Base-by-base conservation (phyloP, 768 basidiomycete genomes). In the Tubosaeta brunneosetosa region DNA sequence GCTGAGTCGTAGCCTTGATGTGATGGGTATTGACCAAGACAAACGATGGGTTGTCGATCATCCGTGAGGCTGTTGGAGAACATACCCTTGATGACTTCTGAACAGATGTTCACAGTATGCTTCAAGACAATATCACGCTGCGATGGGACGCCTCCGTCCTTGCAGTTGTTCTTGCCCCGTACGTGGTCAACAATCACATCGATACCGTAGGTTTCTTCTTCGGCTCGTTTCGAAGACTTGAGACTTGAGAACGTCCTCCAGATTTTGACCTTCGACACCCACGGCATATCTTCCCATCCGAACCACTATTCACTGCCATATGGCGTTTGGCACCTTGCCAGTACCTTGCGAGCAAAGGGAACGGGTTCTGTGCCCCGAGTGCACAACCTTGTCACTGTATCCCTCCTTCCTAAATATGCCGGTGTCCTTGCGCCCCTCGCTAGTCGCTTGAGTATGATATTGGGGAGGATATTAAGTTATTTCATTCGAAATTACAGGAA, bases 241-340 rank as follows among this genome's bases (percentile, higher is more conserved):
- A n/a, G 9, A 51, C 31, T 47, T 47, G 19, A 45, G 34, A 13
- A 26, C 36, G 10, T 49, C 32, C 26, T 52, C 27, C 59, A 94
- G 91, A 83, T 95, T 44, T 73, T 97, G 44, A 94, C 92, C 0
- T 97, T 95, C 63, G 94, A 97, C 67, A 52, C 71, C 0, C 58
- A 61, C 2, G 94, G 93, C 3, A 73, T 95, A 13, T 91, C 93
- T n/a, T 74, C 73, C 4, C 94, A 95, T 63, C 89, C 89, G 2
- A 97, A 97, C 65, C 94, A 97, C 68, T 76, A 73, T 56, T 84
- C 91, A 1, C 74, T 94, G 16, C 80, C 78, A 8, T 65, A 70
- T 19, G 88, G 85, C 36, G 79, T 77, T 34, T 65, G 74, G 37
- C 66, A 74, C 48, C 74, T 87, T 19, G 60, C 74, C 33, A 51